phyloP scores from a whole-genome alignment of 768 basidiomycete species.

The Xerocomellus dryophilus region DNA sequence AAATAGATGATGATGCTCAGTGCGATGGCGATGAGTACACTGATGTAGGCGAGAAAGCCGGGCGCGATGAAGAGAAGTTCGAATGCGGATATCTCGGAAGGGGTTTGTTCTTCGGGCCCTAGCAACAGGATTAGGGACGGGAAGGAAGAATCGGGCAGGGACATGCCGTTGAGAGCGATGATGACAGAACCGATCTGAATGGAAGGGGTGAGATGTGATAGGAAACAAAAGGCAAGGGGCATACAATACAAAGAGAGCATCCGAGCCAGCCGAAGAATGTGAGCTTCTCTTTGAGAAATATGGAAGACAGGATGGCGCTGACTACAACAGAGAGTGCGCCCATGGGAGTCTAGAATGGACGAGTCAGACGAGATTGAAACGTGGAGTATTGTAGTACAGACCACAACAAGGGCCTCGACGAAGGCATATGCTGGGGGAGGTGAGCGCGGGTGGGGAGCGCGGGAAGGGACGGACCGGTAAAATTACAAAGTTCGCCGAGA shows the following conservation, averaged over 20 bases:
- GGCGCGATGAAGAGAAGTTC: constrained; percentile 77
- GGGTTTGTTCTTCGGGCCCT: constrained; percentile 69
- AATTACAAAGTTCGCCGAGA: constrained; percentile 83
- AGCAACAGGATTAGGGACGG: constrained; percentile 3
- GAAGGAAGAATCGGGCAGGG: background rate
- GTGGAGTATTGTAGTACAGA: constrained; percentile 36
- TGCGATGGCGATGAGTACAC: constrained; percentile 61
- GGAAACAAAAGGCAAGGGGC: constrained; percentile 30
- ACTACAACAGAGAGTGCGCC: constrained; percentile 96
- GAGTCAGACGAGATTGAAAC: constrained; percentile 5
- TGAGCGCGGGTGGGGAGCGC: constrained; percentile 3
- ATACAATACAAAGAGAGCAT: constrained; percentile 84
- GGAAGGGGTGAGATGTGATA: background rate
- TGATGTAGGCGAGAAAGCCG: constrained; percentile 72
- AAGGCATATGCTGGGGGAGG: constrained; percentile 70
- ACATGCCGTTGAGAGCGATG: constrained; percentile 83
- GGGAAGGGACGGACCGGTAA: constrained; percentile 56
- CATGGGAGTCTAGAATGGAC: constrained; percentile 68
- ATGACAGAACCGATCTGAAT: constrained; percentile 77
- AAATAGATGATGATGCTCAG: constrained; percentile 79
- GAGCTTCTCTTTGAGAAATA: constrained; percentile 90
- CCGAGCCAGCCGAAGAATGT: constrained; percentile 98
- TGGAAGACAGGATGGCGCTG: constrained; percentile 87
- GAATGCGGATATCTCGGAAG: constrained; percentile 70
- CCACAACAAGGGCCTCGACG: constrained; percentile 89